Conservation (phyloP, 2,329 filamentous ascomycete species). For the Hymenoscyphus scutula region DNA sequence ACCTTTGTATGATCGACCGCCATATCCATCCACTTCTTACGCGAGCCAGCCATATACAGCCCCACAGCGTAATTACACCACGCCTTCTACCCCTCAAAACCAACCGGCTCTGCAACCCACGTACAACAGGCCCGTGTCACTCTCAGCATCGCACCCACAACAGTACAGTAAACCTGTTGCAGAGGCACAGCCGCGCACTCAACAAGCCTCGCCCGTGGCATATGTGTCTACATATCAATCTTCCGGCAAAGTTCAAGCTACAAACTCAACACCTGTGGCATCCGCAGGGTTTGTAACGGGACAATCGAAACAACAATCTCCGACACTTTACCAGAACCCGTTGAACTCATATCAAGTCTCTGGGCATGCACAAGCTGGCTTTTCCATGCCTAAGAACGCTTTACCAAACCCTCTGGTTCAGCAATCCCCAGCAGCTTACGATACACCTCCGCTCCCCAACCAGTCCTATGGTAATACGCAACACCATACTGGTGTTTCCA, state of each 20-base stretch:
- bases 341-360: neutral
- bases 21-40: slow-evolving; percentile 16
- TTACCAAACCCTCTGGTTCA: slow-evolving; percentile 2
- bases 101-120: neutral
- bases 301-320: neutral
- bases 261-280: neutral
- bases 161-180: slow-evolving; percentile 9
- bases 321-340: neutral
- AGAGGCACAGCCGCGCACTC: neutral
- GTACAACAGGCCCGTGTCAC: slow-evolving; percentile 6
- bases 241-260: neutral
- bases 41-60: neutral
- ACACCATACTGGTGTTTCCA: neutral
- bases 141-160: slow-evolving; percentile 13
- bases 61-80: neutral
- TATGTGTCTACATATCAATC: neutral
- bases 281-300: neutral
- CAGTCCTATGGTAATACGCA: neutral
- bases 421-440: neutral
- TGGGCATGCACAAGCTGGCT: neutral
- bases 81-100: slow-evolving; percentile 3
- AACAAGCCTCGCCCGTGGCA: neutral
- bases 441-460: neutral
- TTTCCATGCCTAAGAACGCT: slow-evolving; percentile 1
- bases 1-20: slow-evolving; percentile 24